Evolutionary conservation across 805 yeast species (phyloP).

Genomic region (Yamadazyma nakazawae): DNA sequence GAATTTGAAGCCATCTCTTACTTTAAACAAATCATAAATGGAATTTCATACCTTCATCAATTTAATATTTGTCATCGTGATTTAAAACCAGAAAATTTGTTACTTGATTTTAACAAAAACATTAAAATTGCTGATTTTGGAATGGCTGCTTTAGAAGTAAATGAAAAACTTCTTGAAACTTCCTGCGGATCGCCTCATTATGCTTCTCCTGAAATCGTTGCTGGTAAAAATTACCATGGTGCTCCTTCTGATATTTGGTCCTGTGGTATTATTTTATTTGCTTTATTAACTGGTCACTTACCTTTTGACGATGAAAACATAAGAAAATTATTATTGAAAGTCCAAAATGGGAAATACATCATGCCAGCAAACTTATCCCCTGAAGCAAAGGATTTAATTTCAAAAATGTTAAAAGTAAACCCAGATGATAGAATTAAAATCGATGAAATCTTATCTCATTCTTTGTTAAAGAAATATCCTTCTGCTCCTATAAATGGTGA

Average conservation of each 20-base stretch:
- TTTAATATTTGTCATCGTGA: slow-evolving; percentile 88
- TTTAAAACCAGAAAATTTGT: slow-evolving; percentile 75
- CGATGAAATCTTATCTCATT: slow-evolving; percentile 73
- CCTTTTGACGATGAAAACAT: slow-evolving; percentile 98
- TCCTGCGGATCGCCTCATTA: slow-evolving; percentile 98
- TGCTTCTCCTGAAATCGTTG: slow-evolving; percentile 96
- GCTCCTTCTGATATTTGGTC: slow-evolving; percentile 98
- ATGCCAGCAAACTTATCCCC: slow-evolving; percentile 77
- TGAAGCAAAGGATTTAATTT: slow-evolving; percentile 85
- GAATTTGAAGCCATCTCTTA: slow-evolving; percentile 89
- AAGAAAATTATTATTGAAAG: slow-evolving; percentile 80
- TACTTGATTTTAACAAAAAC: slow-evolving; percentile 77
- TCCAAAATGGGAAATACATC: slow-evolving; percentile 81
- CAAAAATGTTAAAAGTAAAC: slow-evolving; percentile 76
- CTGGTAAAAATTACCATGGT: slow-evolving; percentile 93
- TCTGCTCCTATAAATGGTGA: slow-evolving; percentile 21
- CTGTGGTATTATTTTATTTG: slow-evolving; percentile 93
- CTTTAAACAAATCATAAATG: slow-evolving; percentile 81
- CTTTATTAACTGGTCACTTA: slow-evolving; percentile 87
- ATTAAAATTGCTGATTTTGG: slow-evolving; percentile 98
- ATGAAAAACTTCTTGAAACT: slow-evolving; percentile 80
- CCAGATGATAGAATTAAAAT: slow-evolving; percentile 80
- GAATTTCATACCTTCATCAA: slow-evolving; percentile 81
- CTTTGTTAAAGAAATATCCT: slow-evolving; percentile 73
- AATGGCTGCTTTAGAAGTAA: slow-evolving; percentile 94